Evolutionary conservation across 768 basidiomycete genomes (phyloP).

Genomic region (Termitomyces sp.): DNA sequence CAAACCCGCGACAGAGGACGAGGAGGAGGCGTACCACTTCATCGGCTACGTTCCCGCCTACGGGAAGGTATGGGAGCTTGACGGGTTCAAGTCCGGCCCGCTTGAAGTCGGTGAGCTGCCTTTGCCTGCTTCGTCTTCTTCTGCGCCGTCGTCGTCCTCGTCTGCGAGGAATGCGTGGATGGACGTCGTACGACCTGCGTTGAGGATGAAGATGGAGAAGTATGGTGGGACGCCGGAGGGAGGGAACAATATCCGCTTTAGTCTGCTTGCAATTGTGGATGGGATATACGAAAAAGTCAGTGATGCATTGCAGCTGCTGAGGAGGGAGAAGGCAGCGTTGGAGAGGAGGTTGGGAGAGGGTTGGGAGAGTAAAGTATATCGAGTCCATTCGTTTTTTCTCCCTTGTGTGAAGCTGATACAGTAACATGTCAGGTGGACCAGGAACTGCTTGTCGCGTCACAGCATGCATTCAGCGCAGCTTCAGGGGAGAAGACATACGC

Average conservation of each 20-base stretch:
- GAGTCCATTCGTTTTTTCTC: not conserved
- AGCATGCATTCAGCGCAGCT: constrained; percentile 23
- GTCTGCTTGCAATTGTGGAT: constrained; percentile 56
- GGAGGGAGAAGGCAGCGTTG: constrained; percentile 37
- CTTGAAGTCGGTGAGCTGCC: constrained; percentile 59
- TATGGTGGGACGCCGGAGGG: constrained; percentile 41
- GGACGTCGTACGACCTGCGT: constrained; percentile 54
- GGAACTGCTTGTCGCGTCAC: constrained; percentile 22
- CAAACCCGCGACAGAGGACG: constrained; percentile 15
- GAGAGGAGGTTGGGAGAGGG: constrained; percentile 38
- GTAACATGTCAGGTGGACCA: constrained; percentile 33
- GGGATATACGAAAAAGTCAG: constrained; percentile 39
- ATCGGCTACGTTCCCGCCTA: constrained; percentile 59
- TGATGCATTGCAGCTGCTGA: constrained; percentile 50
- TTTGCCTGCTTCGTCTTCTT: constrained; percentile 3
- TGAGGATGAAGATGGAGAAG: constrained; percentile 57
- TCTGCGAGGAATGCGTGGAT: constrained; percentile 39
- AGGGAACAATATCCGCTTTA: constrained; percentile 49
- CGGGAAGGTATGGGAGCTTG: constrained; percentile 69
- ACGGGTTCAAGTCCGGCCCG: constrained; percentile 57
- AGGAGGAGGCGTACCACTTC: constrained; percentile 54
- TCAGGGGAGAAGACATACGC: constrained; percentile 29
- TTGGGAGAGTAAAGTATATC: constrained; percentile 29
- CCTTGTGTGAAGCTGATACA: not conserved
- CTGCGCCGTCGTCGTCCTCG: not conserved